Evolutionary conservation across 768 basidiomycete genomes (phyloP), one percentile per base, ranked within the genome.

Genomic region (Leucocoprinus birnbaumii): DNA sequence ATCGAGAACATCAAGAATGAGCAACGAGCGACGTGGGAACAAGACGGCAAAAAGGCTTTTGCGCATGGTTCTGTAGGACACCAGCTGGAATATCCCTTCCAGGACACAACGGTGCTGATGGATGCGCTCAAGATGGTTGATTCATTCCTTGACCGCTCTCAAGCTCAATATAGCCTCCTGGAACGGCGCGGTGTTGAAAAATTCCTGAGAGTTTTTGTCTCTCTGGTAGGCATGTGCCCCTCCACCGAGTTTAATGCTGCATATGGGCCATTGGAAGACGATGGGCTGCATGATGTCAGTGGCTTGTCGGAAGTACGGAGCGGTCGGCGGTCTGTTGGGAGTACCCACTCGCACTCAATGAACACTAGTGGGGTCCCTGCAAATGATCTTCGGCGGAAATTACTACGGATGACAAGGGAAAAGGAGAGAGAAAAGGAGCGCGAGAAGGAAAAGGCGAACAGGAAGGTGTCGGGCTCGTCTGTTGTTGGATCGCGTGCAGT

Each of bases 61-160:
- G 66, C 71, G 16, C 72, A 65, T 57, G 79, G 78, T 25, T 74
- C 74, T 48, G 78, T 79, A 58, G 82, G 80, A 13, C 77, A 83
- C 62, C 95, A 98, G 65, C 81, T 94, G 40, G 85, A 89, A 61
- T 95, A 86, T 65, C 70, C 78, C 34, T 85, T 98, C 68, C 73
- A 80, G 51, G 92, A 98, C 66, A 82, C 80, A 7, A 80, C 81
- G 18, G 88, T 96, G 41, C 71, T 99, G 63, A 86, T 90, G 59
- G 97, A 99, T 69, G 80, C 85, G 24, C 80, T 96, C 66, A 94
- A 94, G 75, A 80, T 99, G 71, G 82, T 95, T 58, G 89, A 91
- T 66, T 85, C 87, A 13, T 98, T 91, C 75, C 79, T 99, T 61
- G 96, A 98, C 63, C 91, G 89, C 65, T 87, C 89, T 45, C 84